Evolutionary conservation across 345 rosid species (phyloP).

Genomic region (Lepidium aucheri): DNA sequence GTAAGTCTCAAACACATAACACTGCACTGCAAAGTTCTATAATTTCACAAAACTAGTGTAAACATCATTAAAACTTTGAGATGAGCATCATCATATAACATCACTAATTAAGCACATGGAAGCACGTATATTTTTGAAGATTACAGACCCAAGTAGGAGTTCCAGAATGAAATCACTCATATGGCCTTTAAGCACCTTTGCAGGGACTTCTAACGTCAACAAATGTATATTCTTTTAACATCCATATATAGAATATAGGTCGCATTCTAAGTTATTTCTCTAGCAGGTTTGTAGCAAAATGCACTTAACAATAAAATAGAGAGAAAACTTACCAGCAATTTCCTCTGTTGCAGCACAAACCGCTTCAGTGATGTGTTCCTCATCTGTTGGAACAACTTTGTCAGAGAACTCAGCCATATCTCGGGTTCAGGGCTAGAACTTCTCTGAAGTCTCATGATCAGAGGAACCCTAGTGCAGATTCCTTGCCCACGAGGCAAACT

Average conservation of each 20-base stretch:
- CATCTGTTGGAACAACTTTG: constrained; percentile 15
- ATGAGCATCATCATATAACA: too few species aligned
- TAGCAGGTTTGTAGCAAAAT: background rate
- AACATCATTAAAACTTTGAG: background rate
- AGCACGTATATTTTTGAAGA: too few species aligned
- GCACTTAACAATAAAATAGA: background rate
- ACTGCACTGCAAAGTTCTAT: too few species aligned
- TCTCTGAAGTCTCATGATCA: constrained; percentile 42
- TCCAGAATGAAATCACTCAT: background rate
- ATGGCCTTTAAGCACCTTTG: background rate
- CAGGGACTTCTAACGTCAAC: background rate
- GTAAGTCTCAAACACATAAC: too few species aligned
- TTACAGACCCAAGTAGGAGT: background rate
- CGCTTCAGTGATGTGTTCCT: constrained; percentile 19
- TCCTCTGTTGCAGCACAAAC: constrained; percentile 34
- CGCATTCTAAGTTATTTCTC: background rate
- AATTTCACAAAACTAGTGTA: too few species aligned
- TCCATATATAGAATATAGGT: background rate
- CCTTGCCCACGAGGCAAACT: constrained; percentile 42
- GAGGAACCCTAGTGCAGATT: constrained; percentile 51
- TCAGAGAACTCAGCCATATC: constrained; percentile 21
- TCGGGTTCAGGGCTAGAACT: constrained; percentile 7
- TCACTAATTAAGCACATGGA: too few species aligned
- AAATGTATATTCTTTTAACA: background rate
- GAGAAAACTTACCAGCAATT: constrained; percentile 21